Conservation (phyloP, 306 rosid species). For the Arachis hypogaea region DNA sequence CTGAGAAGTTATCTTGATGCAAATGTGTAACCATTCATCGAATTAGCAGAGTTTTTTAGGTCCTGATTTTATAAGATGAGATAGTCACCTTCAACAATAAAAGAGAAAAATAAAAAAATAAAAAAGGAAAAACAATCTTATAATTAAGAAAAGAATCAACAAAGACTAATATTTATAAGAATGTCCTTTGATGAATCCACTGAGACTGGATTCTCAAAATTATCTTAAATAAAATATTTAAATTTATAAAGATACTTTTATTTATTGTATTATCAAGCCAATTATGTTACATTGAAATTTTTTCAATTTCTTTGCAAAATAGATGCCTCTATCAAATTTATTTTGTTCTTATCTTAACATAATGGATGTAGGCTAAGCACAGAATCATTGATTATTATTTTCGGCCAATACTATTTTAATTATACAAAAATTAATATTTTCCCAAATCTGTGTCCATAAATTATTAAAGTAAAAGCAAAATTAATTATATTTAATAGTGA, state of each 20-base stretch:
- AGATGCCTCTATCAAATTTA: not conserved
- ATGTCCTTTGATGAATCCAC: not conserved
- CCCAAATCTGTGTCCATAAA: not conserved
- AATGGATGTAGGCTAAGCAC: not conserved
- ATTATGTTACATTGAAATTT: too few relatives aligned
- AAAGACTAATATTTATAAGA: too few relatives aligned
- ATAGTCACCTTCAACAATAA: not conserved
- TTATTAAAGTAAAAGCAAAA: not conserved
- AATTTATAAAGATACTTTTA: not conserved
- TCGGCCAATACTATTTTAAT: not conserved
- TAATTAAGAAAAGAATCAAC: not conserved
- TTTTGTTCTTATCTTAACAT: not conserved
- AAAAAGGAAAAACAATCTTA: too few relatives aligned
- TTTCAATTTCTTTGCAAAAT: too few relatives aligned
- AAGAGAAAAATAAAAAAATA: too few relatives aligned
- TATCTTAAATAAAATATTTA: too few relatives aligned
- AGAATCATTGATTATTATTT: not conserved
- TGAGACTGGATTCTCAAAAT: not conserved
- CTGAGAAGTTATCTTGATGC: not conserved
- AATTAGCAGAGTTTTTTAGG: not conserved
- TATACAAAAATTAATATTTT: not conserved
- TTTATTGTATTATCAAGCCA: not conserved
- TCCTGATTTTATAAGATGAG: not conserved
- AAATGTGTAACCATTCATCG: not conserved
- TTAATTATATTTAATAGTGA: too few relatives aligned